phyloP scores from a whole-genome alignment of 192 early-diverging fungal genomes.

The Lunasporangiospora selenospora region DNA sequence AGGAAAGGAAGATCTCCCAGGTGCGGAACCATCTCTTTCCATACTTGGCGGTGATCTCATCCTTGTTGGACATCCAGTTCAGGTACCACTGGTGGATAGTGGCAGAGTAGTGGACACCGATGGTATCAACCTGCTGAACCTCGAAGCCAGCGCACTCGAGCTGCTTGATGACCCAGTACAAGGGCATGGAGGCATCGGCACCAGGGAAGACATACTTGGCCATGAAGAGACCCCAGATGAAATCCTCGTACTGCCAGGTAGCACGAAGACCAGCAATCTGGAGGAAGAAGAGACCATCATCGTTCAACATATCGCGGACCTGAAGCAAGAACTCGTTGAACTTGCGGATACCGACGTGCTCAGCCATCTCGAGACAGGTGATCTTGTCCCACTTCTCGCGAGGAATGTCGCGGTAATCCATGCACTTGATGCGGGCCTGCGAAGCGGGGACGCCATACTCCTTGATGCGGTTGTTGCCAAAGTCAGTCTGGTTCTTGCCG shows the following conservation, averaged over 20 bases:
- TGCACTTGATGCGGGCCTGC: conserved; percentile 83
- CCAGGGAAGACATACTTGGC: conserved; percentile 99
- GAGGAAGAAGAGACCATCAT: conserved; percentile 97
- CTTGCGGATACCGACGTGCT: conserved; percentile 96
- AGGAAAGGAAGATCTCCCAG: conserved; percentile 99
- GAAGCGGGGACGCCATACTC: conserved; percentile 78
- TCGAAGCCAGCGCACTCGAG: conserved; percentile 95
- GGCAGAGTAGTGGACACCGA: conserved; percentile 97
- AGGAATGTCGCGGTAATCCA: conserved; percentile 99
- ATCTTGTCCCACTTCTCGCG: conserved; percentile 94
- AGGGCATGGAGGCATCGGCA: conserved; percentile 95
- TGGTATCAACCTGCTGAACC: conserved; percentile 84
- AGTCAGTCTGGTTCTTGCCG: conserved; percentile 89
- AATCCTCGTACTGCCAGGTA: conserved; percentile 69
- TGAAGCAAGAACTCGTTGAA: conserved; percentile 91
- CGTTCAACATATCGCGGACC: conserved; percentile 93
- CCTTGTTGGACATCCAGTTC: conserved; percentile 98
- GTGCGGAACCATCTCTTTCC: conserved; percentile 88
- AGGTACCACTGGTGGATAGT: conserved; percentile 96
- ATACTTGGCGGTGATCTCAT: conserved; percentile 80
- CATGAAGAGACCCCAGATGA: conserved; percentile 95
- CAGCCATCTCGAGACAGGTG: conserved; percentile 98
- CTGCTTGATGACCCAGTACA: conserved; percentile 96
- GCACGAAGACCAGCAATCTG: conserved; percentile 96
- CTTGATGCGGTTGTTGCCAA: conserved; percentile 83